Evolutionary conservation across 768 basidiomycete genomes (phyloP).

Genomic region (Lentinula guzmanii): DNA sequence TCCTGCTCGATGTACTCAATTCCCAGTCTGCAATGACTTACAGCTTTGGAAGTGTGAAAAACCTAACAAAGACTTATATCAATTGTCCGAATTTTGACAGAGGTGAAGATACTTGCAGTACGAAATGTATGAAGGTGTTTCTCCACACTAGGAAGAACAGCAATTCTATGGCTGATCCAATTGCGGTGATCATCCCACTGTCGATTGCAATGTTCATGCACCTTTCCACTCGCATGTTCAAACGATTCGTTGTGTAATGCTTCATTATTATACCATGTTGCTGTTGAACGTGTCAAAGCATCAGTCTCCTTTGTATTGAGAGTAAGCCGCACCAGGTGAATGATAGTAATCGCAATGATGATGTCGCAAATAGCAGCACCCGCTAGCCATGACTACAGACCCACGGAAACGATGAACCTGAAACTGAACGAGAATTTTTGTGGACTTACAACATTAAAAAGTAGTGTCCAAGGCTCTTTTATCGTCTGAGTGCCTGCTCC

Average conservation of each 20-base stretch:
- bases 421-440: background rate
- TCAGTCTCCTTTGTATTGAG: background rate
- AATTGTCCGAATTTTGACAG: too few species aligned
- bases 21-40: background rate
- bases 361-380: constrained; percentile 18
- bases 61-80: background rate
- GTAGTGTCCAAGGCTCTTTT: constrained; percentile 4
- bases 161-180: constrained; percentile 14
- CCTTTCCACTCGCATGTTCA: background rate
- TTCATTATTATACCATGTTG: constrained; percentile 3
- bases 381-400: constrained; percentile 18
- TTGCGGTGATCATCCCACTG: constrained; percentile 15
- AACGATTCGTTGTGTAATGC: constrained; percentile 5
- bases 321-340: constrained; percentile 16
- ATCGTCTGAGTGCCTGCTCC: constrained; percentile 1
- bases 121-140: constrained; percentile 14
- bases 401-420: background rate
- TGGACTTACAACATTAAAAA: constrained; percentile 12
- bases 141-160: constrained; percentile 14
- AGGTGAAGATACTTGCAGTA: constrained; percentile 9
- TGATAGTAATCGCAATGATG: constrained; percentile 18
- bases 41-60: constrained; percentile 7
- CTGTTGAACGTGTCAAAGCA: background rate
- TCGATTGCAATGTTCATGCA: constrained; percentile 15
- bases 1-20: background rate